These are phyloP conservation scores for Teratosphaeria zuluensis DNA, from an alignment of 2,329 filamentous ascomycete genomes.

Conservation along the genomic window DNA sequence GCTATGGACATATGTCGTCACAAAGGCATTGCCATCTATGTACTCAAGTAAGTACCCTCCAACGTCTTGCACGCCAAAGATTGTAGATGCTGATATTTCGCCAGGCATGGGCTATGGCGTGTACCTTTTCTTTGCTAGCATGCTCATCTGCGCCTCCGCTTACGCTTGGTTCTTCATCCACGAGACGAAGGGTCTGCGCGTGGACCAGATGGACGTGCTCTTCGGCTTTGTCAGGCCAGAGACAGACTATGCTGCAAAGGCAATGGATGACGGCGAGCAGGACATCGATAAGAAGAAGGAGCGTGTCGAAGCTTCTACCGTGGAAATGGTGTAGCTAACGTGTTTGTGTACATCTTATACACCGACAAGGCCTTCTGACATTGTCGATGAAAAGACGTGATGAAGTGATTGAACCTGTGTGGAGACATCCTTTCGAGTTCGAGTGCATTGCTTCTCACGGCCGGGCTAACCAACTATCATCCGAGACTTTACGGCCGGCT, in stretches of 20 bases:
- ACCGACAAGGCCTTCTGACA: too few species aligned
- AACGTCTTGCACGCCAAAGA: not conserved
- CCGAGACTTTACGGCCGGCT: too few species aligned
- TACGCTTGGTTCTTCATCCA: conserved; percentile 33
- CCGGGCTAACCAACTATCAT: too few species aligned
- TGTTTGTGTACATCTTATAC: not conserved
- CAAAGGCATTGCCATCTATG: conserved; percentile 32
- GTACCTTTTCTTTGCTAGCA: conserved; percentile 33
- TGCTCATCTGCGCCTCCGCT: conserved; percentile 27
- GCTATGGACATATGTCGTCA: conserved; percentile 31
- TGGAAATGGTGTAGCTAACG: not conserved
- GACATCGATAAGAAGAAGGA: not conserved
- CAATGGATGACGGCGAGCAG: conserved; percentile 1
- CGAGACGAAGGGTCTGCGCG: conserved; percentile 29
- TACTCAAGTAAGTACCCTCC: conserved; percentile 18
- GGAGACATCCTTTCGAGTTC: too few species aligned
- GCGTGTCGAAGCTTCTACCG: not conserved
- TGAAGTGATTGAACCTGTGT: too few species aligned
- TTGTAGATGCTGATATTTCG: not conserved
- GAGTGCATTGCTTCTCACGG: too few species aligned
- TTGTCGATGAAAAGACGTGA: too few species aligned
- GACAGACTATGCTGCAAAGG: conserved; percentile 3
- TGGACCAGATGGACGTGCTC: conserved; percentile 30
- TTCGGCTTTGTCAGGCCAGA: conserved; percentile 24
- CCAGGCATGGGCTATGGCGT: conserved; percentile 21